Evolutionary conservation across 306 rosid genomes (phyloP).

Genomic region (Ochetophila trinervis): DNA sequence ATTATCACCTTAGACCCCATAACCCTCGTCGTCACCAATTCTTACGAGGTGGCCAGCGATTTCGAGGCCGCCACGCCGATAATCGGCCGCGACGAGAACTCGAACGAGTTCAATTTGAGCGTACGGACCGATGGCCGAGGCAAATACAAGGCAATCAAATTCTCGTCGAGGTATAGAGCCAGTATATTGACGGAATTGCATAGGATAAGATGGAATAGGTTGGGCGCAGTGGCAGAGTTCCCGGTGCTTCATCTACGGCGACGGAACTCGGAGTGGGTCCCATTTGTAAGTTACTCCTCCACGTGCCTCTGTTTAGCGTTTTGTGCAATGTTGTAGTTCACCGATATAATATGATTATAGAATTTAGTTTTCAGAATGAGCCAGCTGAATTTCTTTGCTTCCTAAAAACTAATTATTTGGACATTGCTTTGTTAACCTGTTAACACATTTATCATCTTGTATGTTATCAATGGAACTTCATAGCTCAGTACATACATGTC

Average conservation of each 20-base stretch:
- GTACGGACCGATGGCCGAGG: slow-evolving; percentile 95
- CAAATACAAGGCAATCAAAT: slow-evolving; percentile 71
- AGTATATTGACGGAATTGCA: slow-evolving; percentile 91
- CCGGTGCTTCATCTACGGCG: slow-evolving; percentile 89
- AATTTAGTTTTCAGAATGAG: not conserved
- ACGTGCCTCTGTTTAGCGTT: slow-evolving; percentile 2
- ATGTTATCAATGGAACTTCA: not conserved
- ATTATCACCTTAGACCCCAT: slow-evolving; percentile 78
- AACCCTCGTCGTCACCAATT: slow-evolving; percentile 78
- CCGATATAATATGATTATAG: not conserved
- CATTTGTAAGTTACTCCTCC: slow-evolving; percentile 60
- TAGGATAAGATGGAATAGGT: slow-evolving; percentile 70
- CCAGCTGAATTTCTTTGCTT: too few species aligned
- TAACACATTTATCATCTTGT: too few species aligned
- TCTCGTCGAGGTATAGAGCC: slow-evolving; percentile 81
- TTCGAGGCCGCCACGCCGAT: slow-evolving; percentile 72
- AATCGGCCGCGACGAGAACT: slow-evolving; percentile 75
- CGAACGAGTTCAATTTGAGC: slow-evolving; percentile 71
- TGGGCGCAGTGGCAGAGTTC: slow-evolving; percentile 73
- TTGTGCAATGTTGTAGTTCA: slow-evolving; percentile 10
- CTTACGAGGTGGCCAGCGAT: slow-evolving; percentile 65
- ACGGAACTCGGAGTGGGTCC: slow-evolving; percentile 72
- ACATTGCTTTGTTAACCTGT: too few species aligned
- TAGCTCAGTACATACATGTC: not conserved
- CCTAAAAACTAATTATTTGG: too few species aligned